These are phyloP conservation scores for Macadamia tetraphylla DNA, from an alignment of 164 flowering plant species.

Conservation along the genomic window DNA sequence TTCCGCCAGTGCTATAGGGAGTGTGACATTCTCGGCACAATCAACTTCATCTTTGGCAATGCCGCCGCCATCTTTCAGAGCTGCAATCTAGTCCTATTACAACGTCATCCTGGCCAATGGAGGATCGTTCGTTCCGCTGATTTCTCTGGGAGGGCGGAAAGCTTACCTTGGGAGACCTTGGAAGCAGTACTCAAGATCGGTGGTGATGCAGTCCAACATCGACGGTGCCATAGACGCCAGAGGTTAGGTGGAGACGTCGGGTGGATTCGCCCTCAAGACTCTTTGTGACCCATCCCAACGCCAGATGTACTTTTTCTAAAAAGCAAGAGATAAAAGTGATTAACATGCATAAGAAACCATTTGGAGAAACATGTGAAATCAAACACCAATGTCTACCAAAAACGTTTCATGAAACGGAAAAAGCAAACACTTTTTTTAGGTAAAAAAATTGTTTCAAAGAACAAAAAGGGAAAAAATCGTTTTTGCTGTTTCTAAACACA, in stretches of 20 bases:
- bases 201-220: slow-evolving; percentile 39
- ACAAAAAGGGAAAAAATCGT: no score
- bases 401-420: no score
- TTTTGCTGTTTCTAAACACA: no score
- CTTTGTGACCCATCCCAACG: neutral
- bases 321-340: no score
- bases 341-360: no score
- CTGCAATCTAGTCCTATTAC: slow-evolving; percentile 27
- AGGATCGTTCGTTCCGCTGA: slow-evolving; percentile 24
- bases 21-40: slow-evolving; percentile 39
- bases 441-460: no score
- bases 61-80: slow-evolving; percentile 40
- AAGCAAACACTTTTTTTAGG: no score
- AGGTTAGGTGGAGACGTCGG: slow-evolving; percentile 45
- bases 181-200: slow-evolving; percentile 41
- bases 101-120: slow-evolving; percentile 40
- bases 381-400: no score
- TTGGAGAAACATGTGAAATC: no score
- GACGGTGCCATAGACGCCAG: slow-evolving; percentile 27
- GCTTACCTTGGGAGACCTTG: slow-evolving; percentile 52
- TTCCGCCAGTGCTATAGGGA: slow-evolving; percentile 45
- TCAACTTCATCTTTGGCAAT: slow-evolving; percentile 47
- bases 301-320: no score
- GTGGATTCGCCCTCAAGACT: slow-evolving; percentile 13
- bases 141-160: slow-evolving; percentile 16